Conservation (phyloP, 139 green algal genomes). For the Zygnema cylindricum region DNA sequence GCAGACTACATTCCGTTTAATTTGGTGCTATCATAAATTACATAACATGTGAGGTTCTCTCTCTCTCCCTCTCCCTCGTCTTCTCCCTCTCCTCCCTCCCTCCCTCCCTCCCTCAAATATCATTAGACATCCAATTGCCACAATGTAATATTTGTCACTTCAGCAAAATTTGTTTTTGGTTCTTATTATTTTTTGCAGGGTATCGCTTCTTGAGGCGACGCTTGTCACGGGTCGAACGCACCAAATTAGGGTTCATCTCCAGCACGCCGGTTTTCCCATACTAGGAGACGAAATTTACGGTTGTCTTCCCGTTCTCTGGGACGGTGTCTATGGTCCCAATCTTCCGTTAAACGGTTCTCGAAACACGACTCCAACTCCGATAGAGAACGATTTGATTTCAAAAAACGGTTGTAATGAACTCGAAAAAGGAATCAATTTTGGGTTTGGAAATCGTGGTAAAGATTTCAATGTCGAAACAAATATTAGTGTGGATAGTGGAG, state of each 20-base stretch:
- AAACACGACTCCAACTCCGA: neutral
- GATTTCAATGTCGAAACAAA: neutral
- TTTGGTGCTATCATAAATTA: too few species aligned
- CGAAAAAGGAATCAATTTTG: neutral
- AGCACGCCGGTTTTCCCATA: constrained; percentile 35
- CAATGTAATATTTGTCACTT: too few species aligned
- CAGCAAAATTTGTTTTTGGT: too few species aligned
- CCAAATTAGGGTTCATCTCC: constrained; percentile 58
- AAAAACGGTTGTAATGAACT: too few species aligned
- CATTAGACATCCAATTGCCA: too few species aligned
- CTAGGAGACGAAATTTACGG: constrained; percentile 52
- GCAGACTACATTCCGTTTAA: too few species aligned
- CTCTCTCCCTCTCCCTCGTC: too few species aligned
- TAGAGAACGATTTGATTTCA: neutral
- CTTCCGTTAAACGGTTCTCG: neutral
- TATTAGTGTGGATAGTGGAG: too few species aligned
- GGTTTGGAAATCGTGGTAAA: neutral
- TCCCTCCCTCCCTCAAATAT: too few species aligned
- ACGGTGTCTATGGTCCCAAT: constrained; percentile 15
- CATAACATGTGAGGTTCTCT: too few species aligned
- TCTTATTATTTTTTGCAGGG: too few species aligned
- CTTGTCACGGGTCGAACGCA: constrained; percentile 45
- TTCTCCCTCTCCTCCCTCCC: too few species aligned
- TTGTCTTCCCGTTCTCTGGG: constrained; percentile 12
- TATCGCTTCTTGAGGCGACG: constrained; percentile 31